phyloP scores from a whole-genome alignment of 441 rosid genomes.

The Gossypium schwendimanii region DNA sequence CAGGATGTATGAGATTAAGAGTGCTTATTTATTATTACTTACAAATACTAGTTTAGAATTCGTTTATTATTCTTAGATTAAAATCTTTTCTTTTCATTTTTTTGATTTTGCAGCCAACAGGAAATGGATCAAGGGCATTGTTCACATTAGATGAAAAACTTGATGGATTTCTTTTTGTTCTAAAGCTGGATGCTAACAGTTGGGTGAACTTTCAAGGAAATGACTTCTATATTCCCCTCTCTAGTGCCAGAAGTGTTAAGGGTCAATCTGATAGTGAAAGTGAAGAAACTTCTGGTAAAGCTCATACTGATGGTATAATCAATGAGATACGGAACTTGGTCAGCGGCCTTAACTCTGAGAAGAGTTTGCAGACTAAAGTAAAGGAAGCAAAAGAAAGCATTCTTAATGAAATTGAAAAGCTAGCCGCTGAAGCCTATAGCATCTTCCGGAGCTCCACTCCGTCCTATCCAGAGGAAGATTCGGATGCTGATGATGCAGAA shows the following conservation, averaged over 20 bases:
- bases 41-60: not conserved
- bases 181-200: slow-evolving; percentile 56
- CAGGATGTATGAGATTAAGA: not conserved
- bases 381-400: slow-evolving; percentile 76
- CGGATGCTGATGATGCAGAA: slow-evolving; percentile 31
- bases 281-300: slow-evolving; percentile 35
- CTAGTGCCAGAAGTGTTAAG: slow-evolving; percentile 35
- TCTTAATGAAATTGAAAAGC: slow-evolving; percentile 88
- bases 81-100: slow-evolving; percentile 6
- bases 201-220: slow-evolving; percentile 67
- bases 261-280: slow-evolving; percentile 27
- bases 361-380: slow-evolving; percentile 41
- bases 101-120: slow-evolving; percentile 48
- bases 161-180: slow-evolving; percentile 75
- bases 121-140: slow-evolving; percentile 48
- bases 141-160: slow-evolving; percentile 61
- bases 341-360: slow-evolving; percentile 53
- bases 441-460: slow-evolving; percentile 72
- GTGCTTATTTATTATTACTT: too few species aligned
- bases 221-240: slow-evolving; percentile 75
- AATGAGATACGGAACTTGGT: slow-evolving; percentile 73
- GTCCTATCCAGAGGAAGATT: slow-evolving; percentile 47
- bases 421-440: slow-evolving; percentile 97
- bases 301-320: slow-evolving; percentile 57
- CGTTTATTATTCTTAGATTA: slow-evolving; percentile 17